These are phyloP conservation scores for Pythium oligandrum DNA, from an alignment of 352 stramenopile species.

Conservation along the genomic window DNA sequence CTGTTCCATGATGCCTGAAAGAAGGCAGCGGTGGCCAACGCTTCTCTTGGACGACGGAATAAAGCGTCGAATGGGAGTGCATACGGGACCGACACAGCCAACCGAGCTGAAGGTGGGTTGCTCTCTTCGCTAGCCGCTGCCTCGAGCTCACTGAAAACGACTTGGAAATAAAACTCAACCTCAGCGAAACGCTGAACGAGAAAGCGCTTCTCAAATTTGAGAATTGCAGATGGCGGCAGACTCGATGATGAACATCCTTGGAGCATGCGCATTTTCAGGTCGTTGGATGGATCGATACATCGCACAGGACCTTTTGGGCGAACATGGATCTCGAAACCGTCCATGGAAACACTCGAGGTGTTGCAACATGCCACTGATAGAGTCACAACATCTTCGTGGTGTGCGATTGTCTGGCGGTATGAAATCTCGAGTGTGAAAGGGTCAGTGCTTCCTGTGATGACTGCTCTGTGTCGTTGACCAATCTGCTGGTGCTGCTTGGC, in stretches of 20 bases:
- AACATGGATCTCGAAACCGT: conserved; percentile 64
- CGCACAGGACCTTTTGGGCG: conserved; percentile 33
- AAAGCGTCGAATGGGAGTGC: conserved; percentile 11
- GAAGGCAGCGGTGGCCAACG: background rate
- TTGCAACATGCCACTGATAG: conserved; percentile 62
- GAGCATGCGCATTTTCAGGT: conserved; percentile 51
- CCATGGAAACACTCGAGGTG: conserved; percentile 51
- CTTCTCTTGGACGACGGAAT: conserved; percentile 6
- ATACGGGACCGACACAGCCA: background rate
- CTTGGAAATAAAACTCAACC: conserved; percentile 49
- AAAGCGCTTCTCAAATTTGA: conserved; percentile 68
- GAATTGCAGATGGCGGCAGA: conserved; percentile 46
- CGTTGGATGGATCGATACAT: conserved; percentile 49
- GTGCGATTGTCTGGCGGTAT: conserved; percentile 39
- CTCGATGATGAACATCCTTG: conserved; percentile 25
- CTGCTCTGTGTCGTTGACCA: conserved; percentile 5
- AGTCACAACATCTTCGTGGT: conserved; percentile 43
- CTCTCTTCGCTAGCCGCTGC: conserved; percentile 16
- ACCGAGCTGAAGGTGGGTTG: conserved; percentile 2
- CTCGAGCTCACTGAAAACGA: conserved; percentile 43
- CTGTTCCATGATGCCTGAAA: conserved; percentile 16
- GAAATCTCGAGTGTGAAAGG: conserved; percentile 52
- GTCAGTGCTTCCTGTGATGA: conserved; percentile 57
- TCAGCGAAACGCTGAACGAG: conserved; percentile 57
- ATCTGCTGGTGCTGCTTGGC: background rate